These are phyloP conservation scores for Paramicrosporidium saccamoebae DNA, from an alignment of 371 early-diverging fungal species.

Conservation along the genomic window DNA sequence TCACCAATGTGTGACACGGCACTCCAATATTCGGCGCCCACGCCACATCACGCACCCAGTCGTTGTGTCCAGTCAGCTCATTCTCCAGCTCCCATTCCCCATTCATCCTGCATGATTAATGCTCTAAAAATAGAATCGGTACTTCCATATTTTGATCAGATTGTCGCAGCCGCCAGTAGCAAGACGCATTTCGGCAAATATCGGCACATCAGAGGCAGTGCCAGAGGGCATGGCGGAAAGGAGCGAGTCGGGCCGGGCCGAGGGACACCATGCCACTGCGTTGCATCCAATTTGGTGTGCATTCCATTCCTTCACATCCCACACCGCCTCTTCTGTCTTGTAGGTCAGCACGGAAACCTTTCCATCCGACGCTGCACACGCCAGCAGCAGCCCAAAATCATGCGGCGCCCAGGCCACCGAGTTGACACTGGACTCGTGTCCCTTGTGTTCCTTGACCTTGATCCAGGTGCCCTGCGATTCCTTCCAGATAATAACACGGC, in stretches of 20 bases:
- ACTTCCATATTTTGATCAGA: constrained; percentile 69
- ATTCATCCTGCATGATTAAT: constrained; percentile 10
- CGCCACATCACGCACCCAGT: constrained; percentile 94
- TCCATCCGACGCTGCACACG: constrained; percentile 85
- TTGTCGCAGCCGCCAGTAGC: constrained; percentile 87
- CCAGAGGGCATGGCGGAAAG: constrained; percentile 33
- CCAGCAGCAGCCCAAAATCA: constrained; percentile 67
- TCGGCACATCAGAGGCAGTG: constrained; percentile 15
- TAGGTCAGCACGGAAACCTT: constrained; percentile 59
- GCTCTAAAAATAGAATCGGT: constrained; percentile 9
- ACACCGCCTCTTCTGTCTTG: constrained; percentile 23
- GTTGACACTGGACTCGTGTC: constrained; percentile 66
- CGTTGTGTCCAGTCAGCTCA: constrained; percentile 56
- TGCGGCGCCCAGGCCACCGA: constrained; percentile 87
- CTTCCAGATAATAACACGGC: constrained; percentile 72
- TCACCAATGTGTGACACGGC: constrained; percentile 50
- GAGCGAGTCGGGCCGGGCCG: constrained; percentile 46
- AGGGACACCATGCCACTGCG: constrained; percentile 78
- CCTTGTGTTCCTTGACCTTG: constrained; percentile 54
- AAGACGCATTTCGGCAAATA: constrained; percentile 31
- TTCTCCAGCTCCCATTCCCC: constrained; percentile 20
- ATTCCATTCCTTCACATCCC: constrained; percentile 15
- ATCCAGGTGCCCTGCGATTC: constrained; percentile 53
- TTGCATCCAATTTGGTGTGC: constrained; percentile 78
- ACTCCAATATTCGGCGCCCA: constrained; percentile 85